phyloP scores from a whole-genome alignment of 148 eudicot species.

The Beta vulgaris region DNA sequence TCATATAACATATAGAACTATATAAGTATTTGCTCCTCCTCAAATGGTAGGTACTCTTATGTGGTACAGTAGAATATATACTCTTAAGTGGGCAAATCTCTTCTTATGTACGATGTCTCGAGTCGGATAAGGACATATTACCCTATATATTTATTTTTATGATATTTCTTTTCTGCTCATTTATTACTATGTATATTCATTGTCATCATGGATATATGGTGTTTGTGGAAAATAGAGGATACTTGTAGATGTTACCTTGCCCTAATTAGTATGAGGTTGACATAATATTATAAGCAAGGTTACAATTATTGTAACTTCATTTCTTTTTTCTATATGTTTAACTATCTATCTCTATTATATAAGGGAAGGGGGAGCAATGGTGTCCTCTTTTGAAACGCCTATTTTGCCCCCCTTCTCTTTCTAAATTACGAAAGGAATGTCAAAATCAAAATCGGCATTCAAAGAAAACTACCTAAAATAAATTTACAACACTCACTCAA shows the following conservation, averaged over 20 bases:
- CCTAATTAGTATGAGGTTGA: conserved; percentile 11
- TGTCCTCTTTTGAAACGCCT: too few relatives aligned
- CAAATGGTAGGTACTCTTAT: not conserved
- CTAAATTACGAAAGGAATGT: too few relatives aligned
- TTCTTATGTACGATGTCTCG: conserved; percentile 3
- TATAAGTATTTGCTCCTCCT: not conserved
- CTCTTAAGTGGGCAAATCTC: too few relatives aligned
- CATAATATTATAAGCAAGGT: not conserved
- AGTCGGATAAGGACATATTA: conserved; percentile 5
- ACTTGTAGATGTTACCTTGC: conserved; percentile 8
- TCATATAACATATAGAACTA: too few relatives aligned
- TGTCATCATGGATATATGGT: not conserved
- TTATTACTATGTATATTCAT: not conserved
- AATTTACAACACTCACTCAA: too few relatives aligned
- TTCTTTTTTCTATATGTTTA: too few relatives aligned
- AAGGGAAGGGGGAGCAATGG: too few relatives aligned
- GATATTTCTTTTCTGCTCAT: not conserved
- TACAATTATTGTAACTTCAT: too few relatives aligned
- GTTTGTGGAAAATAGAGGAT: not conserved
- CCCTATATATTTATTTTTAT: not conserved
- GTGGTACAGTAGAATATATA: not conserved
- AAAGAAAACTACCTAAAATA: too few relatives aligned
- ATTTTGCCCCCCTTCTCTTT: too few relatives aligned
- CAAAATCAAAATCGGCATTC: too few relatives aligned
- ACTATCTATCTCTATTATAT: too few relatives aligned